Evolutionary conservation across 2,329 filamentous ascomycete species (phyloP).

Genomic region (Daldinia eschscholtzii): DNA sequence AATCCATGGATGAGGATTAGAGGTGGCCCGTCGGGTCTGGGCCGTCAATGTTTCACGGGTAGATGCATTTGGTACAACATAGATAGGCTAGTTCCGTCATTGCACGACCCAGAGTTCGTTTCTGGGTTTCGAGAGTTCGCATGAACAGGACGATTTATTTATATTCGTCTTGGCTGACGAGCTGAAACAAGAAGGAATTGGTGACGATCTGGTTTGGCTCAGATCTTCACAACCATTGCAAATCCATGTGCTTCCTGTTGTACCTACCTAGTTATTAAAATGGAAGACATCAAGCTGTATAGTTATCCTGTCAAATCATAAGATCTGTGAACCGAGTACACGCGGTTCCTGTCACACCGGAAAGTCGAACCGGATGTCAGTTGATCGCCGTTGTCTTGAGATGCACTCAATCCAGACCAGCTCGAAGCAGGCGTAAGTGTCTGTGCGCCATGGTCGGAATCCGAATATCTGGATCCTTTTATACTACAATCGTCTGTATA

Average conservation of each 20-base stretch:
- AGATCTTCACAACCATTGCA: constrained; percentile 15
- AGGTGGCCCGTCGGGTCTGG: constrained; percentile 22
- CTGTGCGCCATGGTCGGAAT: constrained; percentile 1
- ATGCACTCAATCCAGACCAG: constrained; percentile 10
- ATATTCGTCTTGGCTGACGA: constrained; percentile 24
- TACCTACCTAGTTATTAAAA: background rate
- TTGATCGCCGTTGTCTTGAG: constrained; percentile 22
- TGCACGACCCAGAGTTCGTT: constrained; percentile 29
- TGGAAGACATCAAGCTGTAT: constrained; percentile 1
- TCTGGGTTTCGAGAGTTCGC: constrained; percentile 33
- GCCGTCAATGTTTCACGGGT: constrained; percentile 32
- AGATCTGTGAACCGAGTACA: constrained; percentile 21
- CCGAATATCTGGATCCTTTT: background rate
- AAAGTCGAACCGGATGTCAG: constrained; percentile 15
- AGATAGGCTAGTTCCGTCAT: constrained; percentile 14
- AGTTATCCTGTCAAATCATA: constrained; percentile 19
- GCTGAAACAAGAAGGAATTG: constrained; percentile 33
- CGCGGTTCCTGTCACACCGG: constrained; percentile 17
- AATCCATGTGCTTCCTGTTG: constrained; percentile 18
- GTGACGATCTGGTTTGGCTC: constrained; percentile 18
- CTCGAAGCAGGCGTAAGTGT: background rate
- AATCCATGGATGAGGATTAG: constrained; percentile 71
- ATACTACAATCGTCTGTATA: background rate
- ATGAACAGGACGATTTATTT: constrained; percentile 29
- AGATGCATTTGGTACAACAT: constrained; percentile 38